Conservation (phyloP, 345 rosid genomes). For the Arabis hirsuta region DNA sequence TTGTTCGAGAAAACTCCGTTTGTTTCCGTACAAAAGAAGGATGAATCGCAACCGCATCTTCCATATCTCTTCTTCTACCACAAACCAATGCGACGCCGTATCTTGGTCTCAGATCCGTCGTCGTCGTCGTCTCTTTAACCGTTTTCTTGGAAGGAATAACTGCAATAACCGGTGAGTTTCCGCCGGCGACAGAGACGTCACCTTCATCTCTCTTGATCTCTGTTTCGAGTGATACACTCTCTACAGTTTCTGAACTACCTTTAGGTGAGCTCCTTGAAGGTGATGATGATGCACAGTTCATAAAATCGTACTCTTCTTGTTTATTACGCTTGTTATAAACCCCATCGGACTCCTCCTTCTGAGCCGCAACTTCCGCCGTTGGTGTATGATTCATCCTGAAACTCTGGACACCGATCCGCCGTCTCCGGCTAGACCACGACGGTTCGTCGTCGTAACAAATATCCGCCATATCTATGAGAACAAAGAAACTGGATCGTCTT, state of each 20-base stretch:
- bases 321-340: slow-evolving; percentile 57
- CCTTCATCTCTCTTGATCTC: not conserved
- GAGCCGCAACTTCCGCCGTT: not conserved
- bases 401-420: slow-evolving; percentile 69
- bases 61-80: slow-evolving; percentile 90
- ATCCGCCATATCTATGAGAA: slow-evolving; percentile 48
- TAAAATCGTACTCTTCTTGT: slow-evolving; percentile 34
- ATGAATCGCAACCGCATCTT: slow-evolving; percentile 68
- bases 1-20: slow-evolving; percentile 26
- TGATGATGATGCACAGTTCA: slow-evolving; percentile 28
- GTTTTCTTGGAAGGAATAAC: slow-evolving; percentile 18
- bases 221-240: slow-evolving; percentile 16
- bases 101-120: slow-evolving; percentile 47
- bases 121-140: not conserved
- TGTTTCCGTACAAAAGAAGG: slow-evolving; percentile 53
- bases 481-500: too few relatives aligned
- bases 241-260: slow-evolving; percentile 16
- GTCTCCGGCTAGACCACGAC: slow-evolving; percentile 58
- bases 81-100: slow-evolving; percentile 78
- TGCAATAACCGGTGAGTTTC: not conserved
- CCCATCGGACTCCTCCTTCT: slow-evolving; percentile 24
- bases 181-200: not conserved
- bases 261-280: slow-evolving; percentile 41
- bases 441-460: slow-evolving; percentile 59
- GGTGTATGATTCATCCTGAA: slow-evolving; percentile 38